phyloP scores from a whole-genome alignment of 768 basidiomycete genomes.

The Suillus bovinus region DNA sequence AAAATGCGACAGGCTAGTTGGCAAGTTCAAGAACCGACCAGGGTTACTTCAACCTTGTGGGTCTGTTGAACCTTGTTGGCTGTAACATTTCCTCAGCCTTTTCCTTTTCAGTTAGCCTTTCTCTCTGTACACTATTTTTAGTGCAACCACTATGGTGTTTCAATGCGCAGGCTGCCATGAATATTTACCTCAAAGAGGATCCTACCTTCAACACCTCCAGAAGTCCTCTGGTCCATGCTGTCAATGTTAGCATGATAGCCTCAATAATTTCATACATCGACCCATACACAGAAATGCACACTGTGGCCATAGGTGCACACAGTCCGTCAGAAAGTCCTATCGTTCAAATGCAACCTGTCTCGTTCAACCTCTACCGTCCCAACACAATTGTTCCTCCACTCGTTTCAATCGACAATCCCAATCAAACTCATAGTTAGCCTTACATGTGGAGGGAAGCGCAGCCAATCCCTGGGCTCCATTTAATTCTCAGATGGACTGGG shows the following conservation, averaged over 20 bases:
- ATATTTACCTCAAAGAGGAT: not conserved
- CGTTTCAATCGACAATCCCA: no score
- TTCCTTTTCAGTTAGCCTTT: not conserved
- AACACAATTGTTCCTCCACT: no score
- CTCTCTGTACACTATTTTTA: not conserved
- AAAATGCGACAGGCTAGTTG: not conserved
- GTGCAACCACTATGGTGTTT: not conserved
- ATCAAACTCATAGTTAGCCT: no score
- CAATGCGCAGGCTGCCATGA: not conserved
- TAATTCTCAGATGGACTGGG: slow-evolving; percentile 37
- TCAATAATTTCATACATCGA: not conserved
- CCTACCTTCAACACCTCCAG: not conserved
- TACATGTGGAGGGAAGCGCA: not conserved
- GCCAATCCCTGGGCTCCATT: slow-evolving; percentile 33
- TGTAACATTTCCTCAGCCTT: not conserved
- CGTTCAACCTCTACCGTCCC: no score
- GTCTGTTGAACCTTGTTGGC: slow-evolving; percentile 1
- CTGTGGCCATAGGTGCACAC: not conserved
- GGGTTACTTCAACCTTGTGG: not conserved
- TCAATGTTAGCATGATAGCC: not conserved
- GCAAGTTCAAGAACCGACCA: not conserved
- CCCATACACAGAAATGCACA: not conserved
- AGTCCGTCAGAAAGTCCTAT: no score
- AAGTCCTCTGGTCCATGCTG: not conserved
- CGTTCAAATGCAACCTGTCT: no score